Percentiles rank a stretch among this genome's conserved stretches.
These are phyloP conservation scores for Rhododendron vialii DNA, from an alignment of 148 eudicot genomes.

Conservation along the genomic window DNA sequence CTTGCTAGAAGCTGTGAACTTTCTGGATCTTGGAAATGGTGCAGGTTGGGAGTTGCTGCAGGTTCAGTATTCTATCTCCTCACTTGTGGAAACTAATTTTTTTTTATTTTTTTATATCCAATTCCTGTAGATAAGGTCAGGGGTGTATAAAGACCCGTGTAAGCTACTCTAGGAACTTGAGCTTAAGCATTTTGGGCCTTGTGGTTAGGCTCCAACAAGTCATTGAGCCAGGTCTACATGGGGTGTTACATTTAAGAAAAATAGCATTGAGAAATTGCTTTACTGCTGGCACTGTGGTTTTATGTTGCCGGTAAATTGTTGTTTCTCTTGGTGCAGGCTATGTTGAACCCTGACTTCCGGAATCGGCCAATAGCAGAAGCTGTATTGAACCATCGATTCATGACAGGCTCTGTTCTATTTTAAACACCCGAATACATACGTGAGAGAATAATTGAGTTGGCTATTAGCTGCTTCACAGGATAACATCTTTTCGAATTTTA, in stretches of 20 bases:
- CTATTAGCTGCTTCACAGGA: background rate
- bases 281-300: background rate
- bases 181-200: background rate
- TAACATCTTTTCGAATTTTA: background rate
- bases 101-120: background rate
- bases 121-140: background rate
- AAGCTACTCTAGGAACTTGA: too few species aligned
- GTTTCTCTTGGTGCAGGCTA: constrained; percentile 50
- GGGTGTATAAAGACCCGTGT: background rate
- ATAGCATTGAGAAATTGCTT: background rate
- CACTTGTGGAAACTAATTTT: background rate
- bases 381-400: constrained; percentile 75
- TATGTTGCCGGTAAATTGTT: background rate
- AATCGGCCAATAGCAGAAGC: constrained; percentile 88
- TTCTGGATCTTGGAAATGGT: constrained; percentile 82
- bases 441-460: background rate
- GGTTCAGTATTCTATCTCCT: constrained; percentile 33
- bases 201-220: too few species aligned
- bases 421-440: background rate
- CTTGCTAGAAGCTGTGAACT: constrained; percentile 78
- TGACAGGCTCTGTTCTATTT: constrained; percentile 55
- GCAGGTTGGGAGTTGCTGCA: constrained; percentile 98
- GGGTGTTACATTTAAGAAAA: background rate
- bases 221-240: background rate
- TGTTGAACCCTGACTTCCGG: constrained; percentile 81